Base-by-base conservation (phyloP, 495 filamentous ascomycete species). In the Aspergillus coremiiformis region DNA sequence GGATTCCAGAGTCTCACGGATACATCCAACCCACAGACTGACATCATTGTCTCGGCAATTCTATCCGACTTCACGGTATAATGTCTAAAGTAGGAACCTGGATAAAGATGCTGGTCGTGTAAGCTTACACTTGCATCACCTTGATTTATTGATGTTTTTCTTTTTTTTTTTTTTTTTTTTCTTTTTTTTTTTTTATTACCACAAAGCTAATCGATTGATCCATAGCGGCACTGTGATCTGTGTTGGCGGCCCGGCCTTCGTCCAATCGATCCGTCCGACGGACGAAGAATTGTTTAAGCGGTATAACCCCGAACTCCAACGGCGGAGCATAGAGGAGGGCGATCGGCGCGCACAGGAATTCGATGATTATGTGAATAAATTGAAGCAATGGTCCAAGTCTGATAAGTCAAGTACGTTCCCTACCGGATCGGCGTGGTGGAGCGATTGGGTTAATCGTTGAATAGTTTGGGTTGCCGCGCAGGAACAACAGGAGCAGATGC, bases 221-320 rank as follows among this genome's bases (percentile, higher is more conserved):
- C 24, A 54, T 58, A 96, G 91, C 39, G 84, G 84, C 42, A 75
- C 72, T 26, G 72, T 75, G 27, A 71, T 90, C 42, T 82, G 78
- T 66, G 72, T 95, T 55, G 93, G 93, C 33, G 93, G 93, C 21
- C 92, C 92, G 26, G 85, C 87, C 4, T 69, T 96, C 41, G 81
- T 90, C n/a, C 74, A 79, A 62, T 94, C 80, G 56, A 73, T 97
- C 32, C 80, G 82, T 45, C 93, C 94, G 3, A 82, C 88, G 6
- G 89, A 96, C 57, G 93, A 96, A 66, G 90, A 96, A 69, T 76
- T 97, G 8, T 88, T 95, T 74, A 78, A 90, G 77, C 82, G 77
- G 67, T 97, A 96, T 74, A 97, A 91, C 66, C 90, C 92, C 1
- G 93, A 97, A 12, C 80, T 97, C 4, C 88, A 92, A 65, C 87